Conservation (phyloP, 495 filamentous ascomycete species). For the Penicillium bovifimosum region DNA sequence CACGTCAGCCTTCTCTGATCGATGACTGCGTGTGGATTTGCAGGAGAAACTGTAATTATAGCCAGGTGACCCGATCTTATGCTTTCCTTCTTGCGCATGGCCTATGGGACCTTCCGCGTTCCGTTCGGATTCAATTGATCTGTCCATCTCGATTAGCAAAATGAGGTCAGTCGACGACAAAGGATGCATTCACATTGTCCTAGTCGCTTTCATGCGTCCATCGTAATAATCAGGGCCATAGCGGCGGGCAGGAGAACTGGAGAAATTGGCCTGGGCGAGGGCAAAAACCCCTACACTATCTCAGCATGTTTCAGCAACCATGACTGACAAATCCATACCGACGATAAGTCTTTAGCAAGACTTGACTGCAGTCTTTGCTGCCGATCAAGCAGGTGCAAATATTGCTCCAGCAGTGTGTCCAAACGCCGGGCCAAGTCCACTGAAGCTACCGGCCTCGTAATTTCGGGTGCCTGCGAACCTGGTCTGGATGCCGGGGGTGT, state of each 20-base stretch:
- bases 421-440: constrained; percentile 38
- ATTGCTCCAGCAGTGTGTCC: constrained; percentile 62
- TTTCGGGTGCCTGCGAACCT: constrained; percentile 26
- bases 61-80: not conserved
- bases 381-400: constrained; percentile 63
- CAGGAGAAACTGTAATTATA: constrained; percentile 14
- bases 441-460: constrained; percentile 20
- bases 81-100: not conserved
- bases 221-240: constrained; percentile 69
- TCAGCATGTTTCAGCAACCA: constrained; percentile 15
- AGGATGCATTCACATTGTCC: constrained; percentile 30
- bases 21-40: not conserved
- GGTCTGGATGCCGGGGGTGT: constrained; percentile 35
- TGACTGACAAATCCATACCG: constrained; percentile 34
- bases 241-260: constrained; percentile 53
- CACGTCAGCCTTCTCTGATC: constrained; percentile 7
- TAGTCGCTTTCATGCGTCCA: constrained; percentile 61
- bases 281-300: constrained; percentile 42
- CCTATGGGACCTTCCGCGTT: not conserved
- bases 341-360: constrained; percentile 51
- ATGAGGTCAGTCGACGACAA: not conserved
- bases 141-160: constrained; percentile 6
- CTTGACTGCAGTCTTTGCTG: constrained; percentile 58
- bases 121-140: constrained; percentile 17
- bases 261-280: constrained; percentile 68